phyloP scores from a whole-genome alignment of 805 yeast species.

The Lachancea fermentati region DNA sequence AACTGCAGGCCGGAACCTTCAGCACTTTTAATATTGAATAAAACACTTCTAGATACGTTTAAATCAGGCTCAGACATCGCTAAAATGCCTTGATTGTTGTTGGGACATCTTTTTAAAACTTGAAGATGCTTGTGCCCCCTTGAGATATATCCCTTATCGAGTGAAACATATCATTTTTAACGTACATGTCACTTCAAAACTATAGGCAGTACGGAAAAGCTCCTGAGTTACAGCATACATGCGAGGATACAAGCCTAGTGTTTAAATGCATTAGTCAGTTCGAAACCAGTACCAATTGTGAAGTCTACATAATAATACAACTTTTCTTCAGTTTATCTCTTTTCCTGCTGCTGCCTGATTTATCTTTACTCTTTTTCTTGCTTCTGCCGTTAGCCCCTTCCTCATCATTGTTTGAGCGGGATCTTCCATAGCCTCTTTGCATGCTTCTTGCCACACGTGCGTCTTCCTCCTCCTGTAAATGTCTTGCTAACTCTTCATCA shows the following conservation, averaged over 20 bases:
- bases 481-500: slow-evolving; percentile 42
- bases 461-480: slow-evolving; percentile 54
- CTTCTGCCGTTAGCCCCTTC: slow-evolving; percentile 6
- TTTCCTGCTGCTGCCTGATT: slow-evolving; percentile 4
- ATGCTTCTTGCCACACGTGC: slow-evolving; percentile 41
- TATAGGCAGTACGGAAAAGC: too few relatives aligned
- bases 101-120: background rate
- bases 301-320: slow-evolving; percentile 20
- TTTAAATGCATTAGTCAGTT: too few relatives aligned
- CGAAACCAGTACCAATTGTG: too few relatives aligned
- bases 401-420: slow-evolving; percentile 3
- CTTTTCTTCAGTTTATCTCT: slow-evolving; percentile 13
- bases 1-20: slow-evolving; percentile 10
- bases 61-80: slow-evolving; percentile 2
- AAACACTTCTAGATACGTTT: slow-evolving; percentile 2
- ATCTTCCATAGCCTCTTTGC: slow-evolving; percentile 32
- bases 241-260: too few relatives aligned
- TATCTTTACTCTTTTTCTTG: slow-evolving; percentile 9
- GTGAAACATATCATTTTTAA: background rate
- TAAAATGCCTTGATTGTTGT: background rate
- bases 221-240: too few relatives aligned
- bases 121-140: background rate
- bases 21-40: slow-evolving; percentile 5
- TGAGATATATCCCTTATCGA: background rate
- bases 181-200: background rate